Evolutionary conservation across 1,284 basidiomycete species (phyloP).

Genomic region (Xanthoconium separans): DNA sequence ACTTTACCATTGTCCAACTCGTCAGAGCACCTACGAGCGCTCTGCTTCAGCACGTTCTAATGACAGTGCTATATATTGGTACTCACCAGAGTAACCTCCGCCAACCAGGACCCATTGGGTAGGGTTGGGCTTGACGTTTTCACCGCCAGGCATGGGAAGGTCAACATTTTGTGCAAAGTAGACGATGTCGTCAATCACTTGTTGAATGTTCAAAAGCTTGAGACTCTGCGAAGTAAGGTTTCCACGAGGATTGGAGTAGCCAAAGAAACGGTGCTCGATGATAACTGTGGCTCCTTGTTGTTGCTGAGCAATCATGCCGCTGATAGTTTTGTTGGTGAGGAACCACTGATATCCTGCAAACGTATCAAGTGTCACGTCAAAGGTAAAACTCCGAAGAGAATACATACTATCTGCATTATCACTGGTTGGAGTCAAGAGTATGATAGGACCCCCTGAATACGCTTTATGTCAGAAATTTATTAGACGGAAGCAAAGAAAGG

Average conservation of each 20-base stretch:
- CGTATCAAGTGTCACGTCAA: slow-evolving; percentile 38
- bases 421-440: slow-evolving; percentile 56
- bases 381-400: not conserved
- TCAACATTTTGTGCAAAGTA: slow-evolving; percentile 68
- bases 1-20: slow-evolving; percentile 74
- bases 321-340: slow-evolving; percentile 63
- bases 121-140: slow-evolving; percentile 51
- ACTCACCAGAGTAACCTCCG: slow-evolving; percentile 65
- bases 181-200: slow-evolving; percentile 70
- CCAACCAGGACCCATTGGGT: slow-evolving; percentile 70
- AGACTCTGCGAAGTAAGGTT: slow-evolving; percentile 61
- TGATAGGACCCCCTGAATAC: slow-evolving; percentile 60
- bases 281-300: slow-evolving; percentile 62
- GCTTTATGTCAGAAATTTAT: not conserved
- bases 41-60: not conserved
- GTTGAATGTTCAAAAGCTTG: slow-evolving; percentile 61
- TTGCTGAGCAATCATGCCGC: slow-evolving; percentile 66
- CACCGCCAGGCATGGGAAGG: slow-evolving; percentile 66
- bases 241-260: slow-evolving; percentile 54
- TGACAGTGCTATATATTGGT: not conserved
- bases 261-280: slow-evolving; percentile 58
- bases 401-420: slow-evolving; percentile 40
- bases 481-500: slow-evolving; percentile 1
- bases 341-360: slow-evolving; percentile 52
- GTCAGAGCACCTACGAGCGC: slow-evolving; percentile 48